phyloP scores from a whole-genome alignment of 75 land plant species.

The Larix kaempferi region DNA sequence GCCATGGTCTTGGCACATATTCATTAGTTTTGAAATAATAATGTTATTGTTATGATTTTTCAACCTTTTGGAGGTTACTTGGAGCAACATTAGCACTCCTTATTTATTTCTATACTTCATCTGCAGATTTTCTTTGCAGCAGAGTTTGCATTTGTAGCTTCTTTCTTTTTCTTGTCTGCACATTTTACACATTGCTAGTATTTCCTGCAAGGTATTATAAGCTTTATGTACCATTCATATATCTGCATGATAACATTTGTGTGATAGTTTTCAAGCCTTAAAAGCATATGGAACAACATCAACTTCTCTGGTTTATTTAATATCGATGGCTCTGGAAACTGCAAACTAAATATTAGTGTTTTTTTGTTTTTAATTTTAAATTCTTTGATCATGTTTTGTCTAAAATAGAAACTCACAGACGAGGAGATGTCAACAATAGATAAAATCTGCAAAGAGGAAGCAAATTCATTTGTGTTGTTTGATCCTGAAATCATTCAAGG shows the following conservation, averaged over 20 bases:
- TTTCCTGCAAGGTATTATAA: background rate
- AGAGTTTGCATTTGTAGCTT: background rate
- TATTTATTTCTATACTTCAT: background rate
- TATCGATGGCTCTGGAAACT: background rate
- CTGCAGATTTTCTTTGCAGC: background rate
- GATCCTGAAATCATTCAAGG: constrained; percentile 79
- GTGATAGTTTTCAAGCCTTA: background rate
- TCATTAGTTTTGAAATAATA: background rate
- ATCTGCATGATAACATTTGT: background rate
- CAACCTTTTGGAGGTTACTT: background rate
- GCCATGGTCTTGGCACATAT: background rate
- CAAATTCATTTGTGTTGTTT: constrained; percentile 77
- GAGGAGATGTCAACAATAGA: constrained; percentile 93
- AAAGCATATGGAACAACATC: background rate
- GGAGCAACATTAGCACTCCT: background rate
- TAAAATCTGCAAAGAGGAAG: constrained; percentile 93
- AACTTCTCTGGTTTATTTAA: background rate
- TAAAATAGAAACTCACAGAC: constrained; percentile 81
- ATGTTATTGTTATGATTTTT: background rate
- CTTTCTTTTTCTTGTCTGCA: background rate
- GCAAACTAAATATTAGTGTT: background rate
- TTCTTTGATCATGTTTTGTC: background rate
- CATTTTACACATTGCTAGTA: background rate
- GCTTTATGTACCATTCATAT: background rate
- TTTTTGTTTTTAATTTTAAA: constrained; percentile 1